These are phyloP conservation scores for Prototheca stagnorum DNA, from an alignment of 163 green algal species.

Conservation along the genomic window DNA sequence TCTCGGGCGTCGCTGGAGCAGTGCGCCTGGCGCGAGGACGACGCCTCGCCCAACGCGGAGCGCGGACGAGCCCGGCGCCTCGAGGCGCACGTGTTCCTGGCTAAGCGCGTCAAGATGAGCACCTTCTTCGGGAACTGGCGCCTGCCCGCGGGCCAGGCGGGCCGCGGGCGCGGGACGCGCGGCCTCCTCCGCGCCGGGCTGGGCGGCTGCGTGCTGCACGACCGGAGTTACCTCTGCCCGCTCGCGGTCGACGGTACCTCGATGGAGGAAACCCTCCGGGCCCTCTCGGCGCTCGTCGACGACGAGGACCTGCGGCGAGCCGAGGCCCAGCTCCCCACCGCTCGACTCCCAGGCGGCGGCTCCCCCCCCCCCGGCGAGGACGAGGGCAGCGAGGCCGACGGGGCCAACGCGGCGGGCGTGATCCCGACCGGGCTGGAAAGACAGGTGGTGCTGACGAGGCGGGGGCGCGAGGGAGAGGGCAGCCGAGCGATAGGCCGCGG, in stretches of 20 bases:
- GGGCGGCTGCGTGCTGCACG: neutral
- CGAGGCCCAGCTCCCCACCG: neutral
- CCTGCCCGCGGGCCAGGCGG: neutral
- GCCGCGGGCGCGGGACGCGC: neutral
- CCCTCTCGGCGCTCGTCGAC: neutral
- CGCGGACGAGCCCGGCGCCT: constrained; percentile 1
- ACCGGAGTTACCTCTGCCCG: neutral
- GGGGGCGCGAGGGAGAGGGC: too few species aligned
- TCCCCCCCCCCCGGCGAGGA: too few species aligned
- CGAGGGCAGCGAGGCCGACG: neutral
- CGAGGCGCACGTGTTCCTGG: constrained; percentile 28
- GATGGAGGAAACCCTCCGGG: neutral
- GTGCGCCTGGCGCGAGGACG: neutral
- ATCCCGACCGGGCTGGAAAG: neutral
- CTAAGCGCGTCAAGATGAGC: constrained; percentile 25
- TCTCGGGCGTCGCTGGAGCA: neutral
- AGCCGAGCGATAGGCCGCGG: too few species aligned
- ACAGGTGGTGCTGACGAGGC: too few species aligned
- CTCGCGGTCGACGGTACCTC: neutral
- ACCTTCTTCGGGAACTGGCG: neutral
- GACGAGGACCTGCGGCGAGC: neutral
- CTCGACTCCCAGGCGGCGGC: too few species aligned
- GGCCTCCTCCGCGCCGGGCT: neutral
- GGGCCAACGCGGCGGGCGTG: too few species aligned
- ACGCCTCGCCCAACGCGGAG: neutral